These are phyloP conservation scores for Ordospora pajunii DNA, from an alignment of 371 early-diverging fungal genomes.

Conservation along the genomic window DNA sequence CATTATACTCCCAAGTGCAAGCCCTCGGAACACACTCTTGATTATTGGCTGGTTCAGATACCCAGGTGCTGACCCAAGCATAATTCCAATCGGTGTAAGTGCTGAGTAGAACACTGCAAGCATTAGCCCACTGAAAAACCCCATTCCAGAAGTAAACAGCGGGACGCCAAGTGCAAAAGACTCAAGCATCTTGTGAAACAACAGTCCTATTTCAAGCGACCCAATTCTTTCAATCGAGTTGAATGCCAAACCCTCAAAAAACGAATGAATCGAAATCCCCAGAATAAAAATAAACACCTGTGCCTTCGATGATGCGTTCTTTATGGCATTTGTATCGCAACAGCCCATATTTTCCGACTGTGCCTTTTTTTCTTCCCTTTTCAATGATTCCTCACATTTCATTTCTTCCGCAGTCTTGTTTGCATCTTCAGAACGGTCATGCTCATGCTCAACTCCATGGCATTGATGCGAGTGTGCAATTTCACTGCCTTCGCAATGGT, in stretches of 20 bases:
- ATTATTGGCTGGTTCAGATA: neutral
- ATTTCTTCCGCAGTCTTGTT: no score
- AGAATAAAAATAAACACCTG: constrained; percentile 57
- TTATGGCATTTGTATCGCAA: constrained; percentile 48
- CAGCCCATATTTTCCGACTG: constrained; percentile 19
- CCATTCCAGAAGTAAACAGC: constrained; percentile 47
- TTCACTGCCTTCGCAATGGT: constrained; percentile 52
- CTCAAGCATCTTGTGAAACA: constrained; percentile 61
- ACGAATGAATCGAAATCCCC: constrained; percentile 61
- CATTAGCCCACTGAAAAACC: neutral
- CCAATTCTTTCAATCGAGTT: constrained; percentile 28
- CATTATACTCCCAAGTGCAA: constrained; percentile 56
- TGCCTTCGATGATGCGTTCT: constrained; percentile 43
- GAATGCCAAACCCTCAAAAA: constrained; percentile 60
- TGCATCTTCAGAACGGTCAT: neutral
- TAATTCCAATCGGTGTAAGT: constrained; percentile 59
- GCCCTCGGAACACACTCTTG: constrained; percentile 36
- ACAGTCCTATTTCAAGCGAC: constrained; percentile 49
- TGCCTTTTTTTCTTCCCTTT: neutral
- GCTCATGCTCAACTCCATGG: neutral
- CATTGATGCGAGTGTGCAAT: neutral
- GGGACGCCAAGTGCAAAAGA: constrained; percentile 60
- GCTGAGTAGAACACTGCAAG: constrained; percentile 55
- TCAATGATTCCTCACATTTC: neutral
- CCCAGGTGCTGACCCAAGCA: constrained; percentile 26